Conservation (phyloP, 177 flowering plant species). For the Vitis hybrid region DNA sequence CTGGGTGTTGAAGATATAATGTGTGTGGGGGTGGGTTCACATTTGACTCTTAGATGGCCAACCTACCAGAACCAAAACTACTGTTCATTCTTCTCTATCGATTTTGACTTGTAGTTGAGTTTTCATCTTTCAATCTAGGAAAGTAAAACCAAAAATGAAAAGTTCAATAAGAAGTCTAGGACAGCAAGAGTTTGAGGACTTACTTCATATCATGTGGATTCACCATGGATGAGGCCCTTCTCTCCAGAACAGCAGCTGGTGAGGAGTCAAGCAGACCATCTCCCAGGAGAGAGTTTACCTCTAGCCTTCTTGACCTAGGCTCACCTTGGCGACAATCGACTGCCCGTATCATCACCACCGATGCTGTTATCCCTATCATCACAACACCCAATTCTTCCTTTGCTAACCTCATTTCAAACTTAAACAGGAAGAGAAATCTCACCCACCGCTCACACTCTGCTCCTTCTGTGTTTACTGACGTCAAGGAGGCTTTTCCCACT, state of each 20-base stretch:
- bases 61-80: no score
- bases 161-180: no score
- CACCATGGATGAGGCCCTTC: constrained; percentile 31
- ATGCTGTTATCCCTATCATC: no score
- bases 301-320: constrained; percentile 13
- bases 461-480: constrained; percentile 40
- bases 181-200: neutral
- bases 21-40: no score
- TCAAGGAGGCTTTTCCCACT: constrained; percentile 7
- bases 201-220: constrained; percentile 11
- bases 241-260: constrained; percentile 11
- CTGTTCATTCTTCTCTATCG: no score
- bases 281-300: constrained; percentile 3
- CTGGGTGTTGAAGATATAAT: no score
- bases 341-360: constrained; percentile 13
- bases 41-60: no score
- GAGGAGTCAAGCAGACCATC: constrained; percentile 7
- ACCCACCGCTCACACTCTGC: constrained; percentile 44
- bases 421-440: constrained; percentile 25
- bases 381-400: constrained; percentile 34
- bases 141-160: neutral
- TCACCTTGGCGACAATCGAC: constrained; percentile 20
- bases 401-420: constrained; percentile 36
- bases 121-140: neutral
- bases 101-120: no score